Percentiles rank a stretch among this genome's conserved stretches.
These are phyloP conservation scores for Blepharisma japonicum DNA, from an alignment of 73 alveolate genomes.

Conservation along the genomic window DNA sequence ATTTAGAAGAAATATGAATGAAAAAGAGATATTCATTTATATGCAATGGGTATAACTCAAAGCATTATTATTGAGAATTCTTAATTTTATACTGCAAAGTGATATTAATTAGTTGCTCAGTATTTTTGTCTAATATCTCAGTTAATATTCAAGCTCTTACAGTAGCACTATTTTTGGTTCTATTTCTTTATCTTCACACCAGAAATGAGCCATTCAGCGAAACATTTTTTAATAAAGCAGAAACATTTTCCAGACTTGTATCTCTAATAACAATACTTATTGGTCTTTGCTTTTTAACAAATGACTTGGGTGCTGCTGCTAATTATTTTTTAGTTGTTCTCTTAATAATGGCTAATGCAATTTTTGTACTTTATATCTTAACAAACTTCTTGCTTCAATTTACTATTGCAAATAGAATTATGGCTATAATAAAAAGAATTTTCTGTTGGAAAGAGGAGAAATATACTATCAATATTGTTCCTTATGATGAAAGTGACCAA, in stretches of 20 bases:
- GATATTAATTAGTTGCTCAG: neutral
- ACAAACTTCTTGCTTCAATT: too few species aligned
- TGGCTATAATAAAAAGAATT: too few species aligned
- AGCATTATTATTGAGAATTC: conserved; percentile 36
- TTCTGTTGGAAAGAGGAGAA: too few species aligned
- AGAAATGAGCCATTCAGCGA: neutral
- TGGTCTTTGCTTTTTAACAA: conserved; percentile 23
- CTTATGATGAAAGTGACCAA: too few species aligned
- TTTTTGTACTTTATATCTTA: neutral
- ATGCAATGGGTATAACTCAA: conserved; percentile 27
- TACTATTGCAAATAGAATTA: too few species aligned
- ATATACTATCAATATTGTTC: too few species aligned
- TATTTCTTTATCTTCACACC: neutral
- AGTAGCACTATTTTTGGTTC: neutral
- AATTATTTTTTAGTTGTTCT: neutral
- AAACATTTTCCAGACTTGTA: neutral
- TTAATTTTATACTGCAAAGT: conserved; percentile 21
- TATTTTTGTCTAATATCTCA: neutral
- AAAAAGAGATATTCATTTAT: conserved; percentile 35
- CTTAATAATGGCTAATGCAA: neutral
- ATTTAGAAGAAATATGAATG: neutral
- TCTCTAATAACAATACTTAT: neutral
- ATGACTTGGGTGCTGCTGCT: neutral
- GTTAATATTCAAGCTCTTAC: conserved; percentile 4
- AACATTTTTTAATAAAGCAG: neutral